Evolutionary conservation across 805 yeast genomes (phyloP).

Genomic region (Candida multigemmis): DNA sequence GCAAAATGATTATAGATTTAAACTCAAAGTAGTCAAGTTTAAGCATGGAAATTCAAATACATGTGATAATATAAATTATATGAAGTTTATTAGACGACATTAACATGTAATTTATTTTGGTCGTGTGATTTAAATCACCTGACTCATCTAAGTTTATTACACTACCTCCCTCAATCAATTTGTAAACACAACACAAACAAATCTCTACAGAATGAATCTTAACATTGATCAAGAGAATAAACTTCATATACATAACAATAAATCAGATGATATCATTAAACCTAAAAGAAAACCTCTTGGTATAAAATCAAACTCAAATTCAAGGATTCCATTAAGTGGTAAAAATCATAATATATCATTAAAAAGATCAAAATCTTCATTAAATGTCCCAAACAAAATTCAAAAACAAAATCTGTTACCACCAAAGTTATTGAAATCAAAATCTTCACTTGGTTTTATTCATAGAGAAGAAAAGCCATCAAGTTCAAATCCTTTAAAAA

Average conservation of each 20-base stretch:
- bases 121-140: too few species aligned
- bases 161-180: neutral
- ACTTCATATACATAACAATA: neutral
- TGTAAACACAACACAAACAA: neutral
- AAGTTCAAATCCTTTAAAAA: constrained; percentile 2
- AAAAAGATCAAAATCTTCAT: constrained; percentile 19
- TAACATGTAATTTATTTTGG: neutral
- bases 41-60: neutral
- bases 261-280: too few species aligned
- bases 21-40: too few species aligned
- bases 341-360: constrained; percentile 25
- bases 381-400: constrained; percentile 3
- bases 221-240: constrained; percentile 3
- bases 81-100: neutral
- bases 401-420: constrained; percentile 3
- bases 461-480: constrained; percentile 4
- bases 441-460: constrained; percentile 27
- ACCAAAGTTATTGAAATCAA: constrained; percentile 23
- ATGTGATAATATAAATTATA: neutral
- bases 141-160: neutral
- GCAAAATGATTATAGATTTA: too few species aligned
- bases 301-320: neutral
- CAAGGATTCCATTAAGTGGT: constrained; percentile 31
- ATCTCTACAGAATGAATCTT: neutral
- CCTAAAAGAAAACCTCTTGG: too few species aligned